phyloP scores from a whole-genome alignment of 805 yeast genomes.

The Starmerella tilneyi region DNA sequence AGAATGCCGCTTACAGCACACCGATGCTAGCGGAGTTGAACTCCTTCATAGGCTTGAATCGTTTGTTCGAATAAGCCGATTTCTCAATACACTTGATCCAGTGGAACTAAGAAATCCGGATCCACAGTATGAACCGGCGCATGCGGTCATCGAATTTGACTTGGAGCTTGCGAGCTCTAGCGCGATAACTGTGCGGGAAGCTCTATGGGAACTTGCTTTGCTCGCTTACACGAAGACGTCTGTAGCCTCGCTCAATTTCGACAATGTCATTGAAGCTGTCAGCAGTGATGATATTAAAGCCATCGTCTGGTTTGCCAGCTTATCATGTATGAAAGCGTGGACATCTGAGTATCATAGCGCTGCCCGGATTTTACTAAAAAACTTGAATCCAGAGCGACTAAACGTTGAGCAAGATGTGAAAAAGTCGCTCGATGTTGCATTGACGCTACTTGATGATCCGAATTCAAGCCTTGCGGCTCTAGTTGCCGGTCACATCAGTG shows the following conservation, averaged over 20 bases:
- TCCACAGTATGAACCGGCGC: background rate
- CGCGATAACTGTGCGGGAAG: background rate
- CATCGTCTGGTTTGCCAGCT: slow-evolving; percentile 14
- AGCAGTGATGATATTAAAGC: slow-evolving; percentile 9
- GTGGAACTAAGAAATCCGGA: background rate
- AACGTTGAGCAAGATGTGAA: background rate
- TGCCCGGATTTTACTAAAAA: slow-evolving; percentile 2
- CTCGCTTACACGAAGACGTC: background rate
- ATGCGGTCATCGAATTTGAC: background rate
- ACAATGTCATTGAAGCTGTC: slow-evolving; percentile 5
- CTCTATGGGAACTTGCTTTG: background rate
- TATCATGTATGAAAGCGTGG: slow-evolving; percentile 4
- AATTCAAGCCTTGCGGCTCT: background rate
- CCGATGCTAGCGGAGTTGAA: background rate
- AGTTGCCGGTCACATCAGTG: background rate
- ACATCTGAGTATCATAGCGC: background rate
- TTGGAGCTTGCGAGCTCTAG: too few relatives aligned
- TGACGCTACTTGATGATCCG: slow-evolving; percentile 2
- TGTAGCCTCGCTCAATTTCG: background rate
- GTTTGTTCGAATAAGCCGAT: background rate
- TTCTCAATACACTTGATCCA: background rate
- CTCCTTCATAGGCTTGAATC: background rate
- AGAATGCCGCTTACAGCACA: background rate
- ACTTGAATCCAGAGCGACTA: background rate
- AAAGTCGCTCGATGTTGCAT: background rate